These are phyloP conservation scores for Hyaloscypha variabilis DNA, from an alignment of 495 filamentous ascomycete genomes.

Conservation along the genomic window DNA sequence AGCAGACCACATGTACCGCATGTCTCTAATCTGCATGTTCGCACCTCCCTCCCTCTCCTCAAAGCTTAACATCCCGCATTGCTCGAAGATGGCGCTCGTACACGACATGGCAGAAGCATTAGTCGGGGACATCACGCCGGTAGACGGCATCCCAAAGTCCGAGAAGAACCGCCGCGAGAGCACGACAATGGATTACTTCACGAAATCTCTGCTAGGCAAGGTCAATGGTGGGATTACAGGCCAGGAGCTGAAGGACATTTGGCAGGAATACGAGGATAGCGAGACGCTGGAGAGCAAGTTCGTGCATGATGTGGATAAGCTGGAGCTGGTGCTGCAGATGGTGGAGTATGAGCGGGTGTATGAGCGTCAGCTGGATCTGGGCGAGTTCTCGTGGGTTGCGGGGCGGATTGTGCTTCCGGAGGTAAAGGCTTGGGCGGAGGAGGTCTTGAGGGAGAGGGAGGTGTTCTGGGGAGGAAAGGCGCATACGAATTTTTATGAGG, in stretches of 20 bases:
- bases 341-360: constrained; percentile 85
- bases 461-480: constrained; percentile 60
- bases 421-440: constrained; percentile 75
- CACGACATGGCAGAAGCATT: constrained; percentile 97
- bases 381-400: constrained; percentile 82
- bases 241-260: constrained; percentile 70
- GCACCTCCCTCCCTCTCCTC: constrained; percentile 75
- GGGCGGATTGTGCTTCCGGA: constrained; percentile 72
- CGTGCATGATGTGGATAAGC: constrained; percentile 96
- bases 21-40: constrained; percentile 94
- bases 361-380: constrained; percentile 64
- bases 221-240: constrained; percentile 71
- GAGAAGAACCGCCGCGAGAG: constrained; percentile 90
- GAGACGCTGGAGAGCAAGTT: constrained; percentile 81
- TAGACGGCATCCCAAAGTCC: constrained; percentile 66
- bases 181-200: constrained; percentile 88
- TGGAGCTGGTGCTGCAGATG: constrained; percentile 94
- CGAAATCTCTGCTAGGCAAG: constrained; percentile 67
- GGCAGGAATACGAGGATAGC: constrained; percentile 92
- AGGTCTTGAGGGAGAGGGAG: constrained; percentile 75
- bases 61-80: constrained; percentile 74
- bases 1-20: constrained; percentile 98
- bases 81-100: constrained; percentile 90
- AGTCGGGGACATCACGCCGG: constrained; percentile 94
- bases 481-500: constrained; percentile 20